phyloP scores from a whole-genome alignment of 257 asterid species.

The Ilex aquifolium region DNA sequence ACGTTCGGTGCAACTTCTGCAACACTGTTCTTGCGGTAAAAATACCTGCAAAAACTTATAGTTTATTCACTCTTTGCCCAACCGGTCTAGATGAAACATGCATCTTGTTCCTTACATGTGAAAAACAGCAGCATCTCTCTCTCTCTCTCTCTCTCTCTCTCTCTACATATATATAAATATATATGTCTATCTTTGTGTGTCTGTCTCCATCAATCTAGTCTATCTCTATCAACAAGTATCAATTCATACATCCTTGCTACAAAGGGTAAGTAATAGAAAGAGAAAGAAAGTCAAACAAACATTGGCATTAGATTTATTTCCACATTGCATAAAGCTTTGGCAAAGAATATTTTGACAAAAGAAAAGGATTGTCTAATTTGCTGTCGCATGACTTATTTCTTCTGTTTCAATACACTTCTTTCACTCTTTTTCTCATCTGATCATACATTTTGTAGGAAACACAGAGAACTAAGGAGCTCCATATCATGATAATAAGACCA shows the following conservation, averaged over 20 bases:
- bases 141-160: not conserved
- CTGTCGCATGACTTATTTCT: no score
- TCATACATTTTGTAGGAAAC: no score
- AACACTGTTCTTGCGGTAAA: constrained; percentile 92
- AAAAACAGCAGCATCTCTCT: not conserved
- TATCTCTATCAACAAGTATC: not conserved
- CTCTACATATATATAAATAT: not conserved
- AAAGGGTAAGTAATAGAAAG: constrained; percentile 7
- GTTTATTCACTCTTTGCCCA: not conserved
- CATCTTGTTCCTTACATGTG: no score
- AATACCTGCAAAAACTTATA: constrained; percentile 1
- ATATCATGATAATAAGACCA: no score
- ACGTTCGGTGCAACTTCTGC: constrained; percentile 94
- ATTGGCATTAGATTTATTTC: not conserved
- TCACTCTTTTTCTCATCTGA: no score
- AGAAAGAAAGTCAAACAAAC: not conserved
- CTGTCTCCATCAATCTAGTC: constrained; percentile 17
- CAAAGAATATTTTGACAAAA: no score
- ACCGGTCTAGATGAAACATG: no score
- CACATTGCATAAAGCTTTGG: no score
- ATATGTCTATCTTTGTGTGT: not conserved
- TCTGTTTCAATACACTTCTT: no score
- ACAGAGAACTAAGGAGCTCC: no score
- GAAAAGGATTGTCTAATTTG: no score
- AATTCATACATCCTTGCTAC: constrained; percentile 1